Evolutionary conservation across 768 basidiomycete species (phyloP).

Genomic region (Lactarius tabidus): DNA sequence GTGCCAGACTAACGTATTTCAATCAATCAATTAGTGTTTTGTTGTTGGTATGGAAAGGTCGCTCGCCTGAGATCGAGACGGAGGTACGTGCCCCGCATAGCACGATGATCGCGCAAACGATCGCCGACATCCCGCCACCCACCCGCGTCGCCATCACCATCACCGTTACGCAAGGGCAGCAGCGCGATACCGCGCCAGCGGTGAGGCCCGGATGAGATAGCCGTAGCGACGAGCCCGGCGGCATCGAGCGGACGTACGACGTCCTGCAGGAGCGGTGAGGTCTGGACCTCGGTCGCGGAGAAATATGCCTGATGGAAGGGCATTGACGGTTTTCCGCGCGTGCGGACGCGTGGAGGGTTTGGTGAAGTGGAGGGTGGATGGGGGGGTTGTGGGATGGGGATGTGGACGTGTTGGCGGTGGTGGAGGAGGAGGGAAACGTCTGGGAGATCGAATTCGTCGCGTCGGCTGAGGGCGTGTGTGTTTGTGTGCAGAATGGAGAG

Average conservation of each 20-base stretch:
- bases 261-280: slow-evolving; percentile 35
- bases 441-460: slow-evolving; percentile 36
- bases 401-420: slow-evolving; percentile 43
- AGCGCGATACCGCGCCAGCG: slow-evolving; percentile 54
- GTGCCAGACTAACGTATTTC: slow-evolving; percentile 36
- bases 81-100: slow-evolving; percentile 28
- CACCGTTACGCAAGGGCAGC: slow-evolving; percentile 34
- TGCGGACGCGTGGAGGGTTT: background rate
- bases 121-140: slow-evolving; percentile 32
- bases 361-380: background rate
- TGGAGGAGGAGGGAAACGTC: slow-evolving; percentile 43
- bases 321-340: slow-evolving; percentile 24
- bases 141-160: too few species aligned
- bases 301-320: slow-evolving; percentile 27
- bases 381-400: slow-evolving; percentile 35
- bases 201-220: slow-evolving; percentile 31
- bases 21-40: background rate
- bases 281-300: slow-evolving; percentile 8
- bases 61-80: slow-evolving; percentile 30
- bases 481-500: background rate
- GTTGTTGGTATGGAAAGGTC: background rate
- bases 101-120: slow-evolving; percentile 29
- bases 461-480: slow-evolving; percentile 40
- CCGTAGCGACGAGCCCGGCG: slow-evolving; percentile 44
- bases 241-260: slow-evolving; percentile 42